Conservation (phyloP, 495 filamentous ascomycete species). For the Penicillium robsamsonii region DNA sequence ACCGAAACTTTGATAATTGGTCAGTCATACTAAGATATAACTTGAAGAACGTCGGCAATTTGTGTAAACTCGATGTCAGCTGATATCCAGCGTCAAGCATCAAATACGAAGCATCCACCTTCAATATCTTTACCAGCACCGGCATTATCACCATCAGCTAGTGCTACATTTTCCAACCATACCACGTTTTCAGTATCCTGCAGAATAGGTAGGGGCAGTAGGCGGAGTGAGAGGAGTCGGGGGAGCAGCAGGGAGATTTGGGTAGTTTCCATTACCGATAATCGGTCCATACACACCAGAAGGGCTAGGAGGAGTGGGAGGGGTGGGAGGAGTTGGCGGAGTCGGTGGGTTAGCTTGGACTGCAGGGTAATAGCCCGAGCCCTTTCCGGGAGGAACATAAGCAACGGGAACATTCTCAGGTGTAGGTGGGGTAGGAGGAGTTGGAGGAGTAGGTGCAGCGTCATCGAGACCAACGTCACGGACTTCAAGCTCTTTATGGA, state of each 20-base stretch:
- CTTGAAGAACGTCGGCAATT: background rate
- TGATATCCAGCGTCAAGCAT: background rate
- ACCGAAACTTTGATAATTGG: background rate
- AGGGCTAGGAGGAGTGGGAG: background rate
- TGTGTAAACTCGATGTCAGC: background rate
- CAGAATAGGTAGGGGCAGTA: background rate
- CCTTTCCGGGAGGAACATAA: background rate
- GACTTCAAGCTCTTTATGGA: background rate
- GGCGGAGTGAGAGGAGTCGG: background rate
- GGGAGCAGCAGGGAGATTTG: background rate
- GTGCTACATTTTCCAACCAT: background rate
- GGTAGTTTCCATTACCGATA: background rate
- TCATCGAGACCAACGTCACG: background rate
- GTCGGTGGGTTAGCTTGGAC: background rate
- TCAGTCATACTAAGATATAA: background rate
- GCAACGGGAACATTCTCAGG: too few relatives aligned
- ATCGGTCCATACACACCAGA: background rate
- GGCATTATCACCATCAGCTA: background rate
- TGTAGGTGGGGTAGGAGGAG: background rate
- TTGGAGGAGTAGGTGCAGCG: background rate
- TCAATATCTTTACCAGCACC: background rate
- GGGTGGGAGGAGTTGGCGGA: background rate
- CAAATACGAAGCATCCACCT: too few relatives aligned
- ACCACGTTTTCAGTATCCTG: background rate
- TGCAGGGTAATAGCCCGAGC: background rate